Conservation (phyloP, 306 rosid genomes). For the Macrotyloma uniflorum region DNA sequence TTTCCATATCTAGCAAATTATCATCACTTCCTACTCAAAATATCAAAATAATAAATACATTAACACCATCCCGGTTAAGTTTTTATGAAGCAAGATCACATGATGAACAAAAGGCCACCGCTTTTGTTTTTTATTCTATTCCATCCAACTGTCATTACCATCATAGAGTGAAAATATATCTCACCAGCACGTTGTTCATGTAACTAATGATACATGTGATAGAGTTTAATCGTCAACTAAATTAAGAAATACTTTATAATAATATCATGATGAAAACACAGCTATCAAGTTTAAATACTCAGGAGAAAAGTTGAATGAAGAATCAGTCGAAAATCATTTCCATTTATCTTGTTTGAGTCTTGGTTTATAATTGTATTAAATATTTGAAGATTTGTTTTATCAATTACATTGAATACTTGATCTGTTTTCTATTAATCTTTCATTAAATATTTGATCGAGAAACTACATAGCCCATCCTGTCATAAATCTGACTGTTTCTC, state of each 20-base stretch:
- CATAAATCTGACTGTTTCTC: constrained; percentile 60
- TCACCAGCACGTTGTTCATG: no score
- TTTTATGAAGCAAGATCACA: constrained; percentile 41
- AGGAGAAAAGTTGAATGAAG: no score
- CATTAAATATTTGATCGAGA: constrained; percentile 22
- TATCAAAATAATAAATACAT: not conserved
- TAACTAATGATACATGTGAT: no score
- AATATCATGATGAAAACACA: no score
- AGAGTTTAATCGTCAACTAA: no score
- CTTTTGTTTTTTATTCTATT: not conserved
- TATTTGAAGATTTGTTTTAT: no score
- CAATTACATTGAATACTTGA: not conserved
- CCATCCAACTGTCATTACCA: constrained; percentile 11
- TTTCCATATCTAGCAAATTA: not conserved
- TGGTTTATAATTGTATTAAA: no score
- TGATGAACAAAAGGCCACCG: constrained; percentile 21
- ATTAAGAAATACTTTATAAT: no score
- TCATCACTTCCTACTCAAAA: not conserved
- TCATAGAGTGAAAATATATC: not conserved
- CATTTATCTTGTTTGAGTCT: no score
- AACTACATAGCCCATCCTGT: constrained; percentile 10
- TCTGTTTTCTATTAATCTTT: not conserved
- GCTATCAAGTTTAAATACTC: no score
- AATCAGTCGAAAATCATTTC: no score
- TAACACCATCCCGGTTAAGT: constrained; percentile 1